Conservation (phyloP, 2,329 filamentous ascomycete genomes). For the Ceratocystis alfenasii region DNA sequence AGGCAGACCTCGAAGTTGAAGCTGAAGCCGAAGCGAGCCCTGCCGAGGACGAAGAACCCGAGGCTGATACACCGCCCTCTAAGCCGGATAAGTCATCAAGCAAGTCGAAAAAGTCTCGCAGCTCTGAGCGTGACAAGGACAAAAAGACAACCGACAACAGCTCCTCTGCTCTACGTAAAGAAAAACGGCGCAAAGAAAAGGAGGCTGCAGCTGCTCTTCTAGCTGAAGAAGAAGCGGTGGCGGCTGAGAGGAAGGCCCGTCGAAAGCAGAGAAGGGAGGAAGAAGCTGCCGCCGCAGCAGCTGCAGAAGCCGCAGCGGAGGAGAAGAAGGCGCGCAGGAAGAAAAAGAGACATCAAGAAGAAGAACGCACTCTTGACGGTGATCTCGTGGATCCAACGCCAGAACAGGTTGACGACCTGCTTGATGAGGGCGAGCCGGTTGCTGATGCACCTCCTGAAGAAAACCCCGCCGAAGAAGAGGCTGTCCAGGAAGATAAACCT, state of each 20-base stretch:
- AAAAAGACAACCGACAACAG: slow-evolving; percentile 22
- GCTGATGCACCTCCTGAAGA: slow-evolving; percentile 23
- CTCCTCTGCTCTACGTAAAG: slow-evolving; percentile 24
- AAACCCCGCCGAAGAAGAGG: slow-evolving; percentile 28
- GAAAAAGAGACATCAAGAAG: slow-evolving; percentile 19
- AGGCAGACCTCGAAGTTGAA: slow-evolving; percentile 23
- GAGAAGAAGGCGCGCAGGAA: slow-evolving; percentile 23
- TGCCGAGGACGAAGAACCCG: slow-evolving; percentile 15
- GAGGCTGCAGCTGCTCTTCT: slow-evolving; percentile 27
- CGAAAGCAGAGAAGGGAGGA: slow-evolving; percentile 24
- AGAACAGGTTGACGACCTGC: slow-evolving; percentile 24
- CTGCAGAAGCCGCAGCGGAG: neutral
- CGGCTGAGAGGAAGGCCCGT: slow-evolving; percentile 20
- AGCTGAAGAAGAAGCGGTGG: slow-evolving; percentile 23
- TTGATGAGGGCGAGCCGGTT: slow-evolving; percentile 23
- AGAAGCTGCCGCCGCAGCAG: slow-evolving; percentile 12
- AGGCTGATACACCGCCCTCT: slow-evolving; percentile 24
- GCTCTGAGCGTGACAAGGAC: slow-evolving; percentile 14
- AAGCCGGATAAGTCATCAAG: slow-evolving; percentile 26
- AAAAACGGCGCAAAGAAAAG: slow-evolving; percentile 30
- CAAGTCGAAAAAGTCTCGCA: slow-evolving; percentile 30
- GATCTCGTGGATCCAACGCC: slow-evolving; percentile 26
- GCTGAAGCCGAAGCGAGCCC: slow-evolving; percentile 23
- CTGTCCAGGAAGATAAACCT: slow-evolving; percentile 3
- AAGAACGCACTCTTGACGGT: slow-evolving; percentile 20